phyloP scores from a whole-genome alignment of 2,329 filamentous ascomycete species.

The Talaromyces sp. region DNA sequence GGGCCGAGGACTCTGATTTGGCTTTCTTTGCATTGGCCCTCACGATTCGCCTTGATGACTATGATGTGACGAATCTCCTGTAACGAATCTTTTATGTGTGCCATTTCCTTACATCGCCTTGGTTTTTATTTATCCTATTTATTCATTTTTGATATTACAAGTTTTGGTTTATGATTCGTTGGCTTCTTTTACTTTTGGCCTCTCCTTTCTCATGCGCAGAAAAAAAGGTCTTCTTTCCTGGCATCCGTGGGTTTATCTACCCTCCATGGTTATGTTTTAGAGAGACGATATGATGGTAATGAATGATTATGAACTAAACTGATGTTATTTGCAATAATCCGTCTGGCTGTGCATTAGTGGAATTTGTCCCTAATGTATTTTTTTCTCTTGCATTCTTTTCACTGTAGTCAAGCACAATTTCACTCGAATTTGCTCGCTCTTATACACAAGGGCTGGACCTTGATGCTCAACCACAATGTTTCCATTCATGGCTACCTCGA shows the following conservation, averaged over 20 bases:
- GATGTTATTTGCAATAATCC: neutral
- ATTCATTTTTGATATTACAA: neutral
- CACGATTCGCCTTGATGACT: slow-evolving; percentile 31
- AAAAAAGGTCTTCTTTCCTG: slow-evolving; percentile 18
- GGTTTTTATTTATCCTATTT: slow-evolving; percentile 5
- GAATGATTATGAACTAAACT: slow-evolving; percentile 27
- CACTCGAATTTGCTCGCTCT: no score
- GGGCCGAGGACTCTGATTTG: no score
- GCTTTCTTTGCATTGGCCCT: slow-evolving; percentile 1
- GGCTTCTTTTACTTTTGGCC: slow-evolving; percentile 4
- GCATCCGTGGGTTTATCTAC: slow-evolving; percentile 8
- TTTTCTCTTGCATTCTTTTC: no score
- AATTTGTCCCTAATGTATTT: neutral
- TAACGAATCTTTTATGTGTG: slow-evolving; percentile 30
- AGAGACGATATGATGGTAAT: slow-evolving; percentile 34
- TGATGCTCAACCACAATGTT: no score
- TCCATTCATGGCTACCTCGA: no score
- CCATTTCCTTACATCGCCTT: slow-evolving; percentile 17
- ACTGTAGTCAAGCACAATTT: no score
- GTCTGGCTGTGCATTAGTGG: no score
- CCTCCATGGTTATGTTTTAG: slow-evolving; percentile 22
- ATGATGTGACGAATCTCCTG: slow-evolving; percentile 43
- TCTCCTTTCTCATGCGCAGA: slow-evolving; percentile 10
- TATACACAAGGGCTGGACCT: no score
- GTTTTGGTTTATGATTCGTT: slow-evolving; percentile 2